Evolutionary conservation across 176 grass and related monocot species (phyloP).

Genomic region (Carex pumila): DNA sequence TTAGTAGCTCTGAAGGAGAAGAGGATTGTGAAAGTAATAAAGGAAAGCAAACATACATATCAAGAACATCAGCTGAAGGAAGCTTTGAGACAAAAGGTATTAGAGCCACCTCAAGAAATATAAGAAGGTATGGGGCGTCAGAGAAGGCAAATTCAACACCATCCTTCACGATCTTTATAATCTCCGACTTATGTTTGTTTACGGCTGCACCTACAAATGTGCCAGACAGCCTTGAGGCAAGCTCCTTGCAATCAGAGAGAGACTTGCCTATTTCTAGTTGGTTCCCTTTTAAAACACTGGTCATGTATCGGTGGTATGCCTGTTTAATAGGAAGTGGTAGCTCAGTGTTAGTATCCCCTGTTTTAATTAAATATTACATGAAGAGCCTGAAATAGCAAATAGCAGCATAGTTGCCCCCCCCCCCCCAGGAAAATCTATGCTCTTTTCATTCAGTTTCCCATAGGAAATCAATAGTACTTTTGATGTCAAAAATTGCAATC

Average conservation of each 20-base stretch:
- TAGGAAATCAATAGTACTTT: neutral
- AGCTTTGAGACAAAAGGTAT: conserved; percentile 85
- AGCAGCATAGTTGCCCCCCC: too few species aligned
- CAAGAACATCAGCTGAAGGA: conserved; percentile 56
- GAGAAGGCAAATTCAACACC: conserved; percentile 69
- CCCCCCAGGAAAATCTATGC: neutral
- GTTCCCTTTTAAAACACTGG: conserved; percentile 35
- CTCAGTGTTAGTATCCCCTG: neutral
- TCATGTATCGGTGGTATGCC: conserved; percentile 53
- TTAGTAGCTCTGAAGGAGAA: neutral
- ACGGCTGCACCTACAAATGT: conserved; percentile 54
- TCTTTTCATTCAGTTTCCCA: neutral
- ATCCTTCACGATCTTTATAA: conserved; percentile 67
- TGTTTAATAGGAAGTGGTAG: conserved; percentile 28
- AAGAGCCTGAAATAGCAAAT: neutral
- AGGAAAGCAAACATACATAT: conserved; percentile 55
- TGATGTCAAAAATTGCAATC: neutral
- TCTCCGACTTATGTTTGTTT: conserved; percentile 73
- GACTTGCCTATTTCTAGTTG: conserved; percentile 43
- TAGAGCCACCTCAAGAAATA: conserved; percentile 72
- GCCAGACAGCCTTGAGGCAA: conserved; percentile 67
- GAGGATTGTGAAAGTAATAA: neutral
- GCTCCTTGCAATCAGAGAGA: conserved; percentile 77
- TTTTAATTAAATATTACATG: neutral
- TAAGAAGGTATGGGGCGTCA: conserved; percentile 57